Conservation (phyloP, 2,329 filamentous ascomycete species). For the Truncatella angustata region DNA sequence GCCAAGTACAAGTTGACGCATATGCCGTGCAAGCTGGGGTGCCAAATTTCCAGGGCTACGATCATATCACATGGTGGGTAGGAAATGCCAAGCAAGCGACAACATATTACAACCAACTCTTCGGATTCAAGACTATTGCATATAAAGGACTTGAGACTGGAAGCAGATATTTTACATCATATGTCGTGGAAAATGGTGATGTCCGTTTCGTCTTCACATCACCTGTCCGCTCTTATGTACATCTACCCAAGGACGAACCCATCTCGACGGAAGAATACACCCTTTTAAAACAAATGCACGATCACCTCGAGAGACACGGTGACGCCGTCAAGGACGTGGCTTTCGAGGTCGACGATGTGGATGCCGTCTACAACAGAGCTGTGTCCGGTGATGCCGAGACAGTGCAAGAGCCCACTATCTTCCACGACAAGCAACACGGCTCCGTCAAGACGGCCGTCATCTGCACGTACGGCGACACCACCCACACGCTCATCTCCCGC, state of each 20-base stretch:
- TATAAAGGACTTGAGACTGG: slow-evolving; percentile 89
- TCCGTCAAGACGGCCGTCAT: slow-evolving; percentile 75
- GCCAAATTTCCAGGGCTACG: slow-evolving; percentile 75
- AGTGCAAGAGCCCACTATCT: slow-evolving; percentile 57
- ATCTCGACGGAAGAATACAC: slow-evolving; percentile 62
- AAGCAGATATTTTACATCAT: slow-evolving; percentile 74
- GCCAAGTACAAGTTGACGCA: slow-evolving; percentile 42
- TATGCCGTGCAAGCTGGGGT: slow-evolving; percentile 50
- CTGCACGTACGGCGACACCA: slow-evolving; percentile 91
- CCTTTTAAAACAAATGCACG: slow-evolving; percentile 72
- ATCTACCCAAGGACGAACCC: slow-evolving; percentile 57
- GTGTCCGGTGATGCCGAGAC: slow-evolving; percentile 62
- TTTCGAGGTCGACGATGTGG: slow-evolving; percentile 89
- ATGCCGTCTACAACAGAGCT: slow-evolving; percentile 74
- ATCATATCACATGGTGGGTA: slow-evolving; percentile 94
- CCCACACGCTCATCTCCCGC: slow-evolving; percentile 84
- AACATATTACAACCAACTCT: slow-evolving; percentile 80
- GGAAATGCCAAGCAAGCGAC: slow-evolving; percentile 96
- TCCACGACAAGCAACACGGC: slow-evolving; percentile 60
- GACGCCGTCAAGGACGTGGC: slow-evolving; percentile 95
- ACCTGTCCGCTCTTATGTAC: slow-evolving; percentile 63
- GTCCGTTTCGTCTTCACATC: slow-evolving; percentile 84
- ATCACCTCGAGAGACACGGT: slow-evolving; percentile 81
- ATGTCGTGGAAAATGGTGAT: slow-evolving; percentile 75
- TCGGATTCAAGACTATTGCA: slow-evolving; percentile 81